These are phyloP conservation scores for Fusarium concolor DNA, from an alignment of 2,329 filamentous ascomycete genomes.

Conservation along the genomic window DNA sequence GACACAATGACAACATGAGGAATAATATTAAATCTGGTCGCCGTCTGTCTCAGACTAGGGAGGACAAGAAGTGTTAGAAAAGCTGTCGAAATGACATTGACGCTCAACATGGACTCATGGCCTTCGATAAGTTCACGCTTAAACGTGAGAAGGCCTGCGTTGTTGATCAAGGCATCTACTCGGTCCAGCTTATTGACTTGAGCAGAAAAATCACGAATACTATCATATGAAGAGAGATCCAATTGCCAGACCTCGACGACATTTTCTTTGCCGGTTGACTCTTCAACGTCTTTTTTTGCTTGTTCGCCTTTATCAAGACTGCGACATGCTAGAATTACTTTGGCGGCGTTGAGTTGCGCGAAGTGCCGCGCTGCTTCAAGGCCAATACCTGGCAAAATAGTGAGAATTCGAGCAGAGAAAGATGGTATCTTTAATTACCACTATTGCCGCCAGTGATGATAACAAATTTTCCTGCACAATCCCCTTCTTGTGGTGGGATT, in stretches of 20 bases:
- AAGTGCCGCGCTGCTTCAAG: conserved; percentile 57
- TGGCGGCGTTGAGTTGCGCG: conserved; percentile 52
- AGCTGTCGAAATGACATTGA: conserved; percentile 62
- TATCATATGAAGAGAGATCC: conserved; percentile 56
- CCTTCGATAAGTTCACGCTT: conserved; percentile 50
- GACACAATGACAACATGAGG: conserved; percentile 55
- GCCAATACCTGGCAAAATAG: conserved; percentile 50
- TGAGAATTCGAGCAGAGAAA: neutral
- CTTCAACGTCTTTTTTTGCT: conserved; percentile 54
- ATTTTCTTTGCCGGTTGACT: conserved; percentile 37
- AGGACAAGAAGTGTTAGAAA: conserved; percentile 58
- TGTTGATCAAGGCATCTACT: conserved; percentile 58
- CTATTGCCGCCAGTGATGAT: conserved; percentile 59
- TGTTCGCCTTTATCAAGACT: conserved; percentile 54
- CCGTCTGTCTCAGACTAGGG: conserved; percentile 55
- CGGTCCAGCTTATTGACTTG: conserved; percentile 50
- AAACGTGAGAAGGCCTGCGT: conserved; percentile 49
- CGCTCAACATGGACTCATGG: conserved; percentile 56
- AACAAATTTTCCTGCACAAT: conserved; percentile 52
- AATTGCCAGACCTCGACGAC: conserved; percentile 58
- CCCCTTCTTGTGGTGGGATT: conserved; percentile 48
- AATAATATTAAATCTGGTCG: conserved; percentile 47
- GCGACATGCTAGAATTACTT: conserved; percentile 58
- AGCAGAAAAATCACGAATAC: conserved; percentile 52
- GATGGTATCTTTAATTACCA: conserved; percentile 17